Evolutionary conservation across 1,284 basidiomycete genomes (phyloP).

Genomic region (Peniophora sp.): DNA sequence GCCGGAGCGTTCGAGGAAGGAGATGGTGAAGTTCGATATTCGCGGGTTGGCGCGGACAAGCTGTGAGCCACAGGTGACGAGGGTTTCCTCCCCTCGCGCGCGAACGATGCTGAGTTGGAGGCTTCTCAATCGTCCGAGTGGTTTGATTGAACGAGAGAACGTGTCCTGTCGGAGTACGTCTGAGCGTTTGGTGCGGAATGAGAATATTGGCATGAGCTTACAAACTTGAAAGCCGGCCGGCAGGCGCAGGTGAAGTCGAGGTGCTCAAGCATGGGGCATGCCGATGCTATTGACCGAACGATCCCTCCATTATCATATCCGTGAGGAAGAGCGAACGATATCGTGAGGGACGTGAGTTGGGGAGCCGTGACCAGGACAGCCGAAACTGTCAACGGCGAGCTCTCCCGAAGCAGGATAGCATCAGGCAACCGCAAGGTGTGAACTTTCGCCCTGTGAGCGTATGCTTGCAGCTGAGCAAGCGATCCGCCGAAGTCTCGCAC

Average conservation of each 20-base stretch:
- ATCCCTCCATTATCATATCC: slow-evolving; percentile 65
- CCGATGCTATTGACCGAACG: slow-evolving; percentile 51
- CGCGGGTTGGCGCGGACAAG: slow-evolving; percentile 61
- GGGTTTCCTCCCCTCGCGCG: slow-evolving; percentile 54
- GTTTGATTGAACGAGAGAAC: slow-evolving; percentile 32
- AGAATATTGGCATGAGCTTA: slow-evolving; percentile 34
- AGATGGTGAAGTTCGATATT: slow-evolving; percentile 50
- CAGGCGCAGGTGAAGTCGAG: slow-evolving; percentile 59
- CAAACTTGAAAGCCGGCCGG: slow-evolving; percentile 62
- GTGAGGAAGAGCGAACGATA: slow-evolving; percentile 60
- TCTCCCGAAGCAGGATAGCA: slow-evolving; percentile 55
- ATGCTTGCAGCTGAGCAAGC: slow-evolving; percentile 51
- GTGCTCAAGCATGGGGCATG: slow-evolving; percentile 54
- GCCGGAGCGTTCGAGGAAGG: slow-evolving; percentile 38
- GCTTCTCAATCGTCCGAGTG: slow-evolving; percentile 51
- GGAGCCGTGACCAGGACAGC: slow-evolving; percentile 45
- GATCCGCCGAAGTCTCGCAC: slow-evolving; percentile 54
- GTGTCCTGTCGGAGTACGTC: too few relatives aligned
- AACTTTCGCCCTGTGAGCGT: slow-evolving; percentile 28
- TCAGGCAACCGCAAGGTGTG: slow-evolving; percentile 44
- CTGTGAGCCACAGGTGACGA: slow-evolving; percentile 46
- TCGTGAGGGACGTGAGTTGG: slow-evolving; percentile 46
- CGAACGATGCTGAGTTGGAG: slow-evolving; percentile 56
- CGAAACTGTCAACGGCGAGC: slow-evolving; percentile 52
- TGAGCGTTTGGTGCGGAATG: too few relatives aligned